Evolutionary conservation across 1,284 basidiomycete genomes (phyloP), one percentile per base, ranked within the genome.

Genomic region (Sanghuangporus weigelae): DNA sequence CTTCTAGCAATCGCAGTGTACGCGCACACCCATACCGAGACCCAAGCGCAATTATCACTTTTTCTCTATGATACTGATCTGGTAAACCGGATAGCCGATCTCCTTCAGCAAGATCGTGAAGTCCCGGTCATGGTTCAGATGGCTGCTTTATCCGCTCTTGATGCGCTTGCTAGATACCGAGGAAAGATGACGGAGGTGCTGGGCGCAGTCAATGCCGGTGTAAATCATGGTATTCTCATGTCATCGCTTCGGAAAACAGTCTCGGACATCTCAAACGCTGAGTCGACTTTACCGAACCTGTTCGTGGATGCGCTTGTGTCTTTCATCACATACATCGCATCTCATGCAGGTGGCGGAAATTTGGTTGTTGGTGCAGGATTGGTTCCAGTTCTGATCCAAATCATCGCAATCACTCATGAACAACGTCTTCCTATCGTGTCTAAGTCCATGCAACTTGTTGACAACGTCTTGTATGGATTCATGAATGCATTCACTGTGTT

Each of bases 281-380:
- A 86, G 46, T 89, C 85, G 26, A 82, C 77, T 39, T 75, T 91
- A n/a, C 86, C 90, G 3, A 85, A 90, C 67, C 85, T 93, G 1
- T 91, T 95, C 67, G 84, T 95, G 44, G 96, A 98, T 60, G 87
- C 93, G 0, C 77, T 98, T 21, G 78, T 98, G 67, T 87, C 89
- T 26, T 92, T 99, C 70, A 82, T 99, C 48, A 93, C 91, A 1
- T 94, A 88, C 76, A 84, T 99, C 67, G 88, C 93, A 12, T 89
- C 90, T 19, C 90, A 94, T 69, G 83, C 90, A 2, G 83, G 87
- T 1, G 93, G 94, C 38, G 93, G 92, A 39, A 93, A 91, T 71
- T 93, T 97, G 89, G 87, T 98, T 50, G 92, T 98, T 63, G 92
- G 94, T n/a, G 96, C 97, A n/a, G 97, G 97, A 2, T 78, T 98